Conservation (phyloP, 306 rosid genomes). For the Sophora flavescens region DNA sequence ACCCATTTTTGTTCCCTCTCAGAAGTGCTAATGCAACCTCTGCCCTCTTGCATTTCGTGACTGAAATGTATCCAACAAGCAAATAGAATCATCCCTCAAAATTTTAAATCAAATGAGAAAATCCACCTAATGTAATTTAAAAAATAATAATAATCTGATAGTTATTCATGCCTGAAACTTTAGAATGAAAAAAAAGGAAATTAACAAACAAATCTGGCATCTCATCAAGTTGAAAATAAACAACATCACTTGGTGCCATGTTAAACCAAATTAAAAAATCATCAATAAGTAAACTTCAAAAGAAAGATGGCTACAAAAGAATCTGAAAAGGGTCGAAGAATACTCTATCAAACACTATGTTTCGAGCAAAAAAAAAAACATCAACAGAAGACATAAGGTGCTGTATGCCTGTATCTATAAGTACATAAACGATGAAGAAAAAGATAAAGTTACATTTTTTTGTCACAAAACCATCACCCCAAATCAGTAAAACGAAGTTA, state of each 20-base stretch:
- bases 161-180: conserved; percentile 34
- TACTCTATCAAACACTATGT: conserved; percentile 21
- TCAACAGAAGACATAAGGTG: conserved; percentile 7
- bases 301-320: background rate
- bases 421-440: background rate
- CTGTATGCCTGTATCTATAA: background rate
- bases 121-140: background rate
- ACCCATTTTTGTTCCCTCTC: conserved; percentile 83
- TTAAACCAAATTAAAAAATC: conserved; percentile 40
- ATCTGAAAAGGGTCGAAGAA: conserved; percentile 26
- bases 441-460: conserved; percentile 19
- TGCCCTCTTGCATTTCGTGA: conserved; percentile 86
- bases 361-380: conserved; percentile 9
- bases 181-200: conserved; percentile 10
- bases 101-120: conserved; percentile 28
- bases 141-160: conserved; percentile 39
- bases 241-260: conserved; percentile 25
- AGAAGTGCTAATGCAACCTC: conserved; percentile 81
- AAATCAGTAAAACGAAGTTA: conserved; percentile 7
- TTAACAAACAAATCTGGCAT: conserved; percentile 44
- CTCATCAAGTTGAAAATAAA: conserved; percentile 31
- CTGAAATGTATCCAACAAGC: conserved; percentile 55
- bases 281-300: background rate
- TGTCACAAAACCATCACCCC: conserved; percentile 1
- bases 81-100: conserved; percentile 26